A percentile compares a stretch with the other conserved stretches of the same genome.
Evolutionary conservation across 257 asterid species (phyloP).

Genomic region (Petunia secreta): DNA sequence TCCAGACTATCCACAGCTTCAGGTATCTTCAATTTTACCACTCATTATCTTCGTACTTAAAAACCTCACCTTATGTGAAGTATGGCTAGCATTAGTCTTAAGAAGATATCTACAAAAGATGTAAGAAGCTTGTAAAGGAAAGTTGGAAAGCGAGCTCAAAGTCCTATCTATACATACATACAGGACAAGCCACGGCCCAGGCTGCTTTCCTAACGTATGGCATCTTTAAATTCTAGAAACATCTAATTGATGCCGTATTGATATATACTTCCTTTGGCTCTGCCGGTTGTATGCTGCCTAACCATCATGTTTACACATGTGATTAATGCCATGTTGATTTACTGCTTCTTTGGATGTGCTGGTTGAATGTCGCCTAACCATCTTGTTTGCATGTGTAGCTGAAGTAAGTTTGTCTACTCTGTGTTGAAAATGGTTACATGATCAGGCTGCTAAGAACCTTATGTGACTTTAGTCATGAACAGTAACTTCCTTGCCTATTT

Average conservation of each 20-base stretch:
- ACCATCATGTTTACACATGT: background rate
- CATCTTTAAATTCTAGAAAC: background rate
- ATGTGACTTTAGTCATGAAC: too few relatives aligned
- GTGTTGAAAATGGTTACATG: background rate
- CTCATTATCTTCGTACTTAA: background rate
- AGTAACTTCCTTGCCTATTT: too few relatives aligned
- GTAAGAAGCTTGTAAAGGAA: background rate
- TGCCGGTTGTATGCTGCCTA: background rate
- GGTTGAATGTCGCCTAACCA: background rate
- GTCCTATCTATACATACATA: background rate
- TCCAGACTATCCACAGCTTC: constrained; percentile 98
- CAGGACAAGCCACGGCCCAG: background rate
- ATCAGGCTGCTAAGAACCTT: too few relatives aligned
- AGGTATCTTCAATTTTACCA: constrained; percentile 52
- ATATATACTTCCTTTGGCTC: background rate
- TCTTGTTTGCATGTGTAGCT: too few relatives aligned
- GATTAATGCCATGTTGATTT: background rate
- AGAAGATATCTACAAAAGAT: background rate
- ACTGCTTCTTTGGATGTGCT: background rate
- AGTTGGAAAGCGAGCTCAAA: background rate
- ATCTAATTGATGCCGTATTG: background rate
- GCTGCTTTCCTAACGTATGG: background rate
- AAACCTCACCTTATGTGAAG: constrained; percentile 8
- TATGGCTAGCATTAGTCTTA: background rate
- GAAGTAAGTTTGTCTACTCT: background rate